Base-by-base conservation (phyloP, 495 filamentous ascomycete genomes). In the Hypoxylon intermedium region DNA sequence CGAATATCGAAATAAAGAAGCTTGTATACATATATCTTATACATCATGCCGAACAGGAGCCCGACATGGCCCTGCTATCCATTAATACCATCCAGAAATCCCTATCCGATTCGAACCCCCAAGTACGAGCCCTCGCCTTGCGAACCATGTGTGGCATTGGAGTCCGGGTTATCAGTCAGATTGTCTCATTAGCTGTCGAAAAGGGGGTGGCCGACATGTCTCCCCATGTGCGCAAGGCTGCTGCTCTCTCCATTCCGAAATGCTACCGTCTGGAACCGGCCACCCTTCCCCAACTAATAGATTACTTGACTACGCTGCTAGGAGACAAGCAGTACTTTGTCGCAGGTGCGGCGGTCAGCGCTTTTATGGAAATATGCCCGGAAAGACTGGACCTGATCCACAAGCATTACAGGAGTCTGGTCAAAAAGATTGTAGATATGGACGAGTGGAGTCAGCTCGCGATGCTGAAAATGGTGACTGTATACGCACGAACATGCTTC, bases 71-170 rank as follows among this genome's bases (percentile, higher is more conserved):
- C 41, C 82, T 98, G 7, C 82, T 98, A 15, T 95, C 93, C 34
- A 97, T 98, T 80, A 98, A 98, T 74, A 93, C 93, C 9, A 97
- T 98, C 63, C 94, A 98, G 71, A 97, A 97, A 73, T 93, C 93
- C 18, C 83, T 98, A 34, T 94, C 92, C 11, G 94, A 97, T 74
- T 79, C 87, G 48, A 96, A 91, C 71, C 91, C 93, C 5, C 89
- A 95, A 67, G 85, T 96, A 4, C 86, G 94, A 52, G 91, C 92
- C 11, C 86, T 98, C 74, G 94, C 94, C 2, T 82, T 98, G 49
- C 87, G 90, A 19, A 92, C 92, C 58, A 98, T 98, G 92, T 93
- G 92, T 5, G 92, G 92, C 3, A 98, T 98, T 48, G 81, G 91
- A 6, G 95, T 98, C 0, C 94, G 94, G 1, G 95, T 96, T n/a